A percentile compares a stretch with the other conserved stretches of the same genome.
Evolutionary conservation across 2,329 filamentous ascomycete genomes (phyloP).

Genomic region (Xylariaceae sp.): DNA sequence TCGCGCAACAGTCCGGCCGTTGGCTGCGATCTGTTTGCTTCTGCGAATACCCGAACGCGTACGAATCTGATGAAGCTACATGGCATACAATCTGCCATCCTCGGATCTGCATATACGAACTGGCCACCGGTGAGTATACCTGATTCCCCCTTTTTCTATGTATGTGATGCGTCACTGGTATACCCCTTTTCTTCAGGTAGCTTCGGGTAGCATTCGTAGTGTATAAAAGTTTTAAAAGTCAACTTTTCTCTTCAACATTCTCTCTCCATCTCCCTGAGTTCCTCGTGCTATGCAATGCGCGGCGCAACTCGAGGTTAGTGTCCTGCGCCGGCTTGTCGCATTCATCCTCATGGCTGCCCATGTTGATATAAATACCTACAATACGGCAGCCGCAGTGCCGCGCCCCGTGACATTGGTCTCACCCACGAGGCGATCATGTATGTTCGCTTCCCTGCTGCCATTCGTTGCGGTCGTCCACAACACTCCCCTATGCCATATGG

Average conservation of each 20-base stretch:
- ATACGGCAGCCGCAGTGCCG: neutral
- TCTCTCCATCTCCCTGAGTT: neutral
- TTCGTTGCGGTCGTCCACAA: neutral
- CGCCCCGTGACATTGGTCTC: neutral
- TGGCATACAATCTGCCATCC: conserved; percentile 5
- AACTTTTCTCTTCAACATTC: neutral
- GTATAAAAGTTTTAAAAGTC: conserved; percentile 1
- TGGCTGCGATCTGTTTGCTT: conserved; percentile 9
- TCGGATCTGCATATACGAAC: conserved; percentile 10
- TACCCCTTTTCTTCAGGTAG: conserved; percentile 8
- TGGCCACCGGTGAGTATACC: conserved; percentile 28
- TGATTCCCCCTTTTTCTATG: conserved; percentile 16
- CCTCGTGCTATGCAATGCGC: neutral
- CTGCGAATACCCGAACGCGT: conserved; percentile 5
- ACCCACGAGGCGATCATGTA: neutral
- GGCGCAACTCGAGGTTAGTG: neutral
- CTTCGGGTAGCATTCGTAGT: conserved; percentile 11
- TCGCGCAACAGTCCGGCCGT: conserved; percentile 31
- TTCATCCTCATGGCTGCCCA: neutral
- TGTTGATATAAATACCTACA: neutral
- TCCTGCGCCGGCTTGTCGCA: neutral
- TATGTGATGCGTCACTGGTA: conserved; percentile 7
- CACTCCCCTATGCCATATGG: neutral
- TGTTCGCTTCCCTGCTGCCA: neutral
- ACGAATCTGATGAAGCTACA: conserved; percentile 4